Percentiles rank a stretch among this genome's conserved stretches.
Conservation (phyloP, 106 monocot species). For the Acorus calamus region DNA sequence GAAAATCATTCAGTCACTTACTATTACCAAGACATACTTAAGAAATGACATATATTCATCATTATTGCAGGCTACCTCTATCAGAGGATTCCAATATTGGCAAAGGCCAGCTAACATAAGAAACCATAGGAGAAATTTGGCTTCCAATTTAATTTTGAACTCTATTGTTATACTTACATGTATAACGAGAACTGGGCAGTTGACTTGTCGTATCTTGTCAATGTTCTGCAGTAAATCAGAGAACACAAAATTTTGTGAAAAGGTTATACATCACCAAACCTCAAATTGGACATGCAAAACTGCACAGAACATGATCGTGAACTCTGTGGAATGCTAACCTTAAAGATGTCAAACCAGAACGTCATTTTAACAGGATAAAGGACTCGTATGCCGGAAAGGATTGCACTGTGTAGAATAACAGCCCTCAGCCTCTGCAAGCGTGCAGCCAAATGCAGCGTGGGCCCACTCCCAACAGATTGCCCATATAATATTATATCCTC, state of each 20-base stretch:
- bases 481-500: constrained; percentile 93
- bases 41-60: no score
- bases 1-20: no score
- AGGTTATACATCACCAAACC: no score
- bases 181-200: constrained; percentile 72
- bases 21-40: no score
- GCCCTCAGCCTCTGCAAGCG: constrained; percentile 52
- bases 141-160: background rate
- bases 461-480: constrained; percentile 95
- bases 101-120: background rate
- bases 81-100: no score
- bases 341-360: constrained; percentile 96
- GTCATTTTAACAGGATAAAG: constrained; percentile 90
- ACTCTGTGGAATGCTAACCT: constrained; percentile 18
- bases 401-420: constrained; percentile 90
- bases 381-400: constrained; percentile 87
- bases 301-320: no score
- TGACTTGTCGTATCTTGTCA: constrained; percentile 74
- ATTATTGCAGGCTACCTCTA: no score
- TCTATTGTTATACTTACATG: constrained; percentile 54
- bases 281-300: no score
- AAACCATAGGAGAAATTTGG: background rate
- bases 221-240: constrained; percentile 52
- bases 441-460: constrained; percentile 79
- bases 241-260: background rate